Conservation (phyloP, 2,329 filamentous ascomycete genomes). For the Xylaria sp. region DNA sequence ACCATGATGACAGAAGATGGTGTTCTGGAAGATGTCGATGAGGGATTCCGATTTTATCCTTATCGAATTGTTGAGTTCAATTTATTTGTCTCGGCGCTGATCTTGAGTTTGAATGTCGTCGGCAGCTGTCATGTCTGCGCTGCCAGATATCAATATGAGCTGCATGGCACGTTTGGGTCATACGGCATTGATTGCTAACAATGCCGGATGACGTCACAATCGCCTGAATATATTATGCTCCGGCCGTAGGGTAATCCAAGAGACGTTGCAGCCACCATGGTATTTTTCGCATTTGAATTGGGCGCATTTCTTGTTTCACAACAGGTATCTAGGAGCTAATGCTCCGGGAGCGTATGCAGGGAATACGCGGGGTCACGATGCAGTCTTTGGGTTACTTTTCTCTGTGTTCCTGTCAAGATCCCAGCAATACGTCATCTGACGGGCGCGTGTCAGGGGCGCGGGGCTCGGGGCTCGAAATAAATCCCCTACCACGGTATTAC, state of each 20-base stretch:
- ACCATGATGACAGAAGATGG: background rate
- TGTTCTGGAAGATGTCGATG: constrained; percentile 4
- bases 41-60: background rate
- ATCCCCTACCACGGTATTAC: background rate
- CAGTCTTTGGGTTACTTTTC: background rate
- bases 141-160: background rate
- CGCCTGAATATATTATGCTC: background rate
- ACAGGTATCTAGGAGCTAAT: constrained; percentile 28
- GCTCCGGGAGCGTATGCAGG: constrained; percentile 33
- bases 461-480: background rate
- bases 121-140: background rate
- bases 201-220: constrained; percentile 23
- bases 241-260: background rate
- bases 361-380: background rate
- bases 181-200: constrained; percentile 2
- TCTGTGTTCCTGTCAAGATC: constrained; percentile 19
- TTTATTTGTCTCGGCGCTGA: background rate
- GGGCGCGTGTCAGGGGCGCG: constrained; percentile 17
- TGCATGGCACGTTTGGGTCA: constrained; percentile 2
- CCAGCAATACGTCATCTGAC: constrained; percentile 28
- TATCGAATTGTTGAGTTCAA: background rate
- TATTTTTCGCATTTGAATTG: constrained; percentile 1
- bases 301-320: constrained; percentile 7
- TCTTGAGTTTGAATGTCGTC: background rate
- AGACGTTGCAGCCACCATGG: constrained; percentile 1